Evolutionary conservation across 805 yeast species (phyloP).

Genomic region (Debaryomyces prosopidis): DNA sequence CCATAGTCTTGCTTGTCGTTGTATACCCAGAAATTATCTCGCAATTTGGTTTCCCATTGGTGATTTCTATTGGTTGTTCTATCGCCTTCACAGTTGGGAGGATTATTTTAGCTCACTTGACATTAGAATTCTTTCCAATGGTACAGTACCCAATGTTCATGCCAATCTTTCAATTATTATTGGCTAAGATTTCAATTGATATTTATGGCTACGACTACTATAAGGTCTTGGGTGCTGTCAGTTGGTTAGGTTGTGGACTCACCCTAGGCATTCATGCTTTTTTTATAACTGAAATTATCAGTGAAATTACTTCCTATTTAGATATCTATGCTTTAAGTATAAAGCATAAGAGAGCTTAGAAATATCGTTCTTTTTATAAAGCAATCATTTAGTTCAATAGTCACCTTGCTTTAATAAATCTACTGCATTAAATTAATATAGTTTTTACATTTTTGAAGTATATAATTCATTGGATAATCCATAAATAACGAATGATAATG

Average conservation of each 20-base stretch:
- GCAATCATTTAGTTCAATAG: too few relatives aligned
- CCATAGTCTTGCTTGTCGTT: constrained; percentile 48
- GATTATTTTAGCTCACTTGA: constrained; percentile 83
- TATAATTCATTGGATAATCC: constrained; percentile 2
- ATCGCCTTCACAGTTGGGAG: constrained; percentile 89
- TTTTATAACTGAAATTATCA: constrained; percentile 75
- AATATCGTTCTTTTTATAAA: too few relatives aligned
- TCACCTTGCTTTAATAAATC: too few relatives aligned
- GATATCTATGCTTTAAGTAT: constrained; percentile 86
- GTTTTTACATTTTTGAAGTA: background rate
- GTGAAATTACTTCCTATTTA: constrained; percentile 74
- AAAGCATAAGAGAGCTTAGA: constrained; percentile 65
- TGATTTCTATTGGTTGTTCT: constrained; percentile 70
- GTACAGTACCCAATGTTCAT: constrained; percentile 69
- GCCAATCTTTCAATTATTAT: constrained; percentile 52
- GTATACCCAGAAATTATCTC: constrained; percentile 54
- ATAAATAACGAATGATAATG: constrained; percentile 7
- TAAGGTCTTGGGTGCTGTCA: constrained; percentile 48
- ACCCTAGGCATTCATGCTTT: constrained; percentile 67
- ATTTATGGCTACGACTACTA: constrained; percentile 40
- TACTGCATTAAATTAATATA: background rate
- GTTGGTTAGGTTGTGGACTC: constrained; percentile 68
- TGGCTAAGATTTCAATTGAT: constrained; percentile 33
- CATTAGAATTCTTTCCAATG: constrained; percentile 75
- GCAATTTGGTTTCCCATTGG: constrained; percentile 52